These are phyloP conservation scores for Maudiozyma humilis DNA, from an alignment of 1,139 yeast genomes.

Conservation along the genomic window DNA sequence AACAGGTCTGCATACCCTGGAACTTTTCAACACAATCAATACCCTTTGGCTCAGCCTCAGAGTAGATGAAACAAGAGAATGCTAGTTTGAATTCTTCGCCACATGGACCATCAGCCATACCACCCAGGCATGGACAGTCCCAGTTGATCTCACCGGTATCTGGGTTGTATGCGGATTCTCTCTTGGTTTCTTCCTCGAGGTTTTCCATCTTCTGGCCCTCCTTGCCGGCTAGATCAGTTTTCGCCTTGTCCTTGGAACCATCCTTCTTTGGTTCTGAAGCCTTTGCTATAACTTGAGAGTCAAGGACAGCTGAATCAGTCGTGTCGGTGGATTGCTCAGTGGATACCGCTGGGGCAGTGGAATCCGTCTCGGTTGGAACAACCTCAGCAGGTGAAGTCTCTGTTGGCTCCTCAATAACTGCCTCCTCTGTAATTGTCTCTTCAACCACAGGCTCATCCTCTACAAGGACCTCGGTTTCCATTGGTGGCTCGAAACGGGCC, in stretches of 20 bases:
- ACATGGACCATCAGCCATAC: constrained; percentile 98
- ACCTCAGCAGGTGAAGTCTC: not conserved
- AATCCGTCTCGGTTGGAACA: not conserved
- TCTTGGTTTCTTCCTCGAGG: constrained; percentile 27
- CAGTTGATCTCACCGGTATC: constrained; percentile 98
- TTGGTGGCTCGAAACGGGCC: constrained; percentile 1
- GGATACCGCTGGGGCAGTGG: not conserved
- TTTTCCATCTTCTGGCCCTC: constrained; percentile 11
- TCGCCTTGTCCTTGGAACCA: not conserved
- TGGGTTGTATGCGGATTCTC: constrained; percentile 78
- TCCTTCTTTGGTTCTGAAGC: not conserved
- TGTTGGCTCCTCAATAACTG: not conserved
- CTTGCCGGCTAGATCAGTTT: not conserved
- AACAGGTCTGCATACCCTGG: constrained; percentile 88
- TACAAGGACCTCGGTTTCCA: not conserved
- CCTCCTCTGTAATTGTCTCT: not conserved
- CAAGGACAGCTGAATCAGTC: not conserved
- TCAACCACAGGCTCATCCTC: not conserved
- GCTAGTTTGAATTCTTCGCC: constrained; percentile 97
- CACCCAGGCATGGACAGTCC: constrained; percentile 99
- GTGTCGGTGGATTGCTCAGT: not conserved
- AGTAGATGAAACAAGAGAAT: constrained; percentile 89
- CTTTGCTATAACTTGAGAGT: not conserved
- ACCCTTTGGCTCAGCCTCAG: constrained; percentile 94
- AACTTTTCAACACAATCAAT: constrained; percentile 92